phyloP scores from a whole-genome alignment of 2,329 filamentous ascomycete genomes.

The Macrophomina tecta region DNA sequence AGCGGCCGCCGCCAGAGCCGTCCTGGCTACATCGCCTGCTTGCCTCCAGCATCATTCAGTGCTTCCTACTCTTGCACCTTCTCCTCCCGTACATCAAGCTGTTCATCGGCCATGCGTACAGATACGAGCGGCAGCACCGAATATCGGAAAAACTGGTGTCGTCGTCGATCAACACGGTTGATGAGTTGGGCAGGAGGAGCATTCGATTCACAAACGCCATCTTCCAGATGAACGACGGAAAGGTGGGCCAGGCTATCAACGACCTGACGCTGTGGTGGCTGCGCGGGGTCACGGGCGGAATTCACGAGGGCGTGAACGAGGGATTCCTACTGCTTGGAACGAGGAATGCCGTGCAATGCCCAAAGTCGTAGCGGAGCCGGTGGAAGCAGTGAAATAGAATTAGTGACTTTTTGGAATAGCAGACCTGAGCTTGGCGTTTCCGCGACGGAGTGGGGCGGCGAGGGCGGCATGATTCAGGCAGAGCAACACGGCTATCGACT shows the following conservation, averaged over 20 bases:
- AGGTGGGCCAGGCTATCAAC: slow-evolving; percentile 64
- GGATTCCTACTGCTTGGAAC: slow-evolving; percentile 48
- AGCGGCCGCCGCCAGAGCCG: slow-evolving; percentile 32
- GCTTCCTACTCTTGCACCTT: slow-evolving; percentile 66
- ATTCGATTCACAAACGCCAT: slow-evolving; percentile 61
- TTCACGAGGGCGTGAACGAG: slow-evolving; percentile 68
- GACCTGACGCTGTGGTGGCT: slow-evolving; percentile 66
- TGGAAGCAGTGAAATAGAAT: background rate
- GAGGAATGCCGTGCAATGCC: slow-evolving; percentile 1
- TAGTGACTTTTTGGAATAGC: background rate
- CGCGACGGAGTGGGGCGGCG: background rate
- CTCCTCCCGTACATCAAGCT: slow-evolving; percentile 66
- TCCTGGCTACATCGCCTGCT: slow-evolving; percentile 66
- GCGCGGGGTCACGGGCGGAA: slow-evolving; percentile 68
- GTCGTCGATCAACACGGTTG: slow-evolving; percentile 59
- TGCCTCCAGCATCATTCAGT: slow-evolving; percentile 61
- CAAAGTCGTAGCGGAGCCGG: background rate
- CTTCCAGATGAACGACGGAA: slow-evolving; percentile 67
- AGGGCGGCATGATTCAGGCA: background rate
- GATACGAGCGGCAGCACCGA: slow-evolving; percentile 70
- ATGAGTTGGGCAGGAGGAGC: slow-evolving; percentile 59
- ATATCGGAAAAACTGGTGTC: slow-evolving; percentile 65
- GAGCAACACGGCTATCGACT: slow-evolving; percentile 3
- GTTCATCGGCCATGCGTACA: slow-evolving; percentile 60
- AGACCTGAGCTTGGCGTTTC: background rate